Percentiles rank a stretch among this genome's conserved stretches.
phyloP scores from a whole-genome alignment of 106 monocot species.

The Agapanthus africanus region DNA sequence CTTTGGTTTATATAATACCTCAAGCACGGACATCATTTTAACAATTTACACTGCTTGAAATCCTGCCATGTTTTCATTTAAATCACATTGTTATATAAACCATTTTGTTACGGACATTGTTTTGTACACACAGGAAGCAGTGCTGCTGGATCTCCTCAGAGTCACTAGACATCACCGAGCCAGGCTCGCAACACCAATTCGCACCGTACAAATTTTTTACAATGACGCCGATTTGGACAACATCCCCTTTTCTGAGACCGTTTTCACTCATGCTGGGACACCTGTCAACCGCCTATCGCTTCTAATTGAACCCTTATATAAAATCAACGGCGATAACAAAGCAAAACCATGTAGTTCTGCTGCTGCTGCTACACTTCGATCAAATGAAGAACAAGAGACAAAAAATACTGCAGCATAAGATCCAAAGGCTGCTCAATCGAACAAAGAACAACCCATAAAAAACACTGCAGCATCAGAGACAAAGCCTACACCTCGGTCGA shows the following conservation, averaged over 20 bases:
- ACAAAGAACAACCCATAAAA: too few relatives aligned
- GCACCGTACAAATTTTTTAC: conserved; percentile 82
- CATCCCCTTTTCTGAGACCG: conserved; percentile 63
- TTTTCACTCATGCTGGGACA: too few relatives aligned
- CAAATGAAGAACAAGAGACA: conserved; percentile 34
- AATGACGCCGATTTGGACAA: conserved; percentile 60
- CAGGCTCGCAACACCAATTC: conserved; percentile 87
- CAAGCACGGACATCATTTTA: too few relatives aligned
- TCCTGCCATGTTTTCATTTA: too few relatives aligned
- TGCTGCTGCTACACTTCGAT: conserved; percentile 14
- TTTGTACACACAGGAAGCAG: conserved; percentile 88
- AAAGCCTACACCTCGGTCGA: too few relatives aligned
- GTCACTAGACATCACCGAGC: conserved; percentile 88
- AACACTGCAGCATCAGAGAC: too few relatives aligned
- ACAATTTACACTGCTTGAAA: too few relatives aligned
- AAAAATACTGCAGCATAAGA: conserved; percentile 21
- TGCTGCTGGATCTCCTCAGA: conserved; percentile 84
- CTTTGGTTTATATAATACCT: too few relatives aligned
- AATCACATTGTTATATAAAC: too few relatives aligned
- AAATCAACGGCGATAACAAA: conserved; percentile 53
- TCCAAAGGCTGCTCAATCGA: too few relatives aligned
- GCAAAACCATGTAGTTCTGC: conserved; percentile 33
- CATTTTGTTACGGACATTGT: too few relatives aligned
- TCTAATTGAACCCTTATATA: conserved; percentile 51
- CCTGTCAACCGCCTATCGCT: conserved; percentile 46